phyloP scores from a whole-genome alignment of 1,139 yeast genomes.

The Yamadazyma dushanensis region DNA sequence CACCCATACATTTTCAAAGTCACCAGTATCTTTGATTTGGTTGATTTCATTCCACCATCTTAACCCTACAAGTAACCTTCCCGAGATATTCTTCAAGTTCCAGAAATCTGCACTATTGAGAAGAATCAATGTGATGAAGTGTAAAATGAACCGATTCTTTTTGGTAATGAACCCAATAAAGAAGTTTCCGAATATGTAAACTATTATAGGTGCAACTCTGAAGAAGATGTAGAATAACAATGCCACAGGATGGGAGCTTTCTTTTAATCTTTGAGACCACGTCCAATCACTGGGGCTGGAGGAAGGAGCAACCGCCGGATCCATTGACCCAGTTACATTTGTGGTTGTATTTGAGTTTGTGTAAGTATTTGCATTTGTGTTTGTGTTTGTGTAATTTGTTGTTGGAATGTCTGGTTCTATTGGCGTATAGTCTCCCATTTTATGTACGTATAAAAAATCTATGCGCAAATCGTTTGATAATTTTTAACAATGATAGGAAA shows the following conservation, averaged over 20 bases:
- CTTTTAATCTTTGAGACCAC: slow-evolving; percentile 28
- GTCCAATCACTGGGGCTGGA: slow-evolving; percentile 23
- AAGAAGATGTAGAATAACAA: slow-evolving; percentile 62
- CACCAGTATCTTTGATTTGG: slow-evolving; percentile 48
- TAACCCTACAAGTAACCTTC: slow-evolving; percentile 84
- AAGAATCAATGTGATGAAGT: slow-evolving; percentile 75
- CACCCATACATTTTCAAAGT: slow-evolving; percentile 75
- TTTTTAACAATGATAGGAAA: slow-evolving; percentile 18
- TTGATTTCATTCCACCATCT: slow-evolving; percentile 91
- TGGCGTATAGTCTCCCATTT: slow-evolving; percentile 25
- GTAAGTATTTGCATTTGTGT: not conserved
- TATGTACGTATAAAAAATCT: not conserved
- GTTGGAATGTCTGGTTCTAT: slow-evolving; percentile 29
- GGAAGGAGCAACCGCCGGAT: slow-evolving; percentile 4
- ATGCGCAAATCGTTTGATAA: slow-evolving; percentile 6
- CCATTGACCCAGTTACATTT: slow-evolving; percentile 4
- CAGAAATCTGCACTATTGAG: slow-evolving; percentile 88
- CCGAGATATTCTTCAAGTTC: slow-evolving; percentile 89
- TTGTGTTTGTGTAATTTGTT: slow-evolving; percentile 5
- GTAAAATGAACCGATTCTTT: slow-evolving; percentile 62
- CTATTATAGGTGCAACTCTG: slow-evolving; percentile 61
- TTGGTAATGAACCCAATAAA: slow-evolving; percentile 45
- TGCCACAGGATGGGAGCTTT: slow-evolving; percentile 85
- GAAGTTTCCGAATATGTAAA: slow-evolving; percentile 70
- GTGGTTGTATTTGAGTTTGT: not conserved